A percentile compares a stretch with the other conserved stretches of the same genome.
Evolutionary conservation across 2,329 filamentous ascomycete species (phyloP).

Genomic region (Cladosporium velox): DNA sequence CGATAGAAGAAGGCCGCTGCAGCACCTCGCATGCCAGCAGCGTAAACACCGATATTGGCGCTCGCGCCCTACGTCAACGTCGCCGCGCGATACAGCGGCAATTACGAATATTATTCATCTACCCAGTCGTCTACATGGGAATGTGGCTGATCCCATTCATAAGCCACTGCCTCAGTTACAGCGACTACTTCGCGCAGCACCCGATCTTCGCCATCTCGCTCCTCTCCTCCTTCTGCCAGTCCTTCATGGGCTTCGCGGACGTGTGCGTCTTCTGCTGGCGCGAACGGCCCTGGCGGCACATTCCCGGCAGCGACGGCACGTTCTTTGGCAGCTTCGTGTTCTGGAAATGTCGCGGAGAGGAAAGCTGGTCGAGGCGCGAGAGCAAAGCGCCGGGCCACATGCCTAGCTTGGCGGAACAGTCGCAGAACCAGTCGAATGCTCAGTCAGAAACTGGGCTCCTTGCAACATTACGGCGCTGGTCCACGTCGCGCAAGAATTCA

Average conservation of each 20-base stretch:
- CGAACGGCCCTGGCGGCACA: slow-evolving; percentile 70
- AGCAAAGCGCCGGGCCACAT: slow-evolving; percentile 20
- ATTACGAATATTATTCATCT: slow-evolving; percentile 72
- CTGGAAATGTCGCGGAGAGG: slow-evolving; percentile 29
- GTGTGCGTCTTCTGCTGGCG: slow-evolving; percentile 67
- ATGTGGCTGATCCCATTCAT: slow-evolving; percentile 74
- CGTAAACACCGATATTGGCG: slow-evolving; percentile 8
- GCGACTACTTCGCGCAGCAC: slow-evolving; percentile 51
- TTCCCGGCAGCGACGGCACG: slow-evolving; percentile 47
- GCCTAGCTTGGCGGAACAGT: neutral
- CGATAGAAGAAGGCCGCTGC: slow-evolving; percentile 29
- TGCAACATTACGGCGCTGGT: slow-evolving; percentile 9
- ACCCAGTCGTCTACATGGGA: slow-evolving; percentile 70
- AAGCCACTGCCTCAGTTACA: slow-evolving; percentile 62
- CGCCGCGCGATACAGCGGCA: slow-evolving; percentile 62
- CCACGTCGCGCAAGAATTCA: slow-evolving; percentile 7
- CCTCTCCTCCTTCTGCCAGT: slow-evolving; percentile 59
- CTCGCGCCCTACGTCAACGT: slow-evolving; percentile 26
- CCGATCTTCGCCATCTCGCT: slow-evolving; percentile 61
- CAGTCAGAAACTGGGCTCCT: slow-evolving; percentile 25
- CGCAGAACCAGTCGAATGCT: neutral
- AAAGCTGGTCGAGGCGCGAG: slow-evolving; percentile 10
- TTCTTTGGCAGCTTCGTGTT: slow-evolving; percentile 43
- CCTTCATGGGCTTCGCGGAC: slow-evolving; percentile 67
- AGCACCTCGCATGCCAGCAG: neutral